A percentile compares a stretch with the other conserved stretches of the same genome.
phyloP scores from a whole-genome alignment of 2,329 filamentous ascomycete genomes.

The Lachnellula subtilissima region DNA sequence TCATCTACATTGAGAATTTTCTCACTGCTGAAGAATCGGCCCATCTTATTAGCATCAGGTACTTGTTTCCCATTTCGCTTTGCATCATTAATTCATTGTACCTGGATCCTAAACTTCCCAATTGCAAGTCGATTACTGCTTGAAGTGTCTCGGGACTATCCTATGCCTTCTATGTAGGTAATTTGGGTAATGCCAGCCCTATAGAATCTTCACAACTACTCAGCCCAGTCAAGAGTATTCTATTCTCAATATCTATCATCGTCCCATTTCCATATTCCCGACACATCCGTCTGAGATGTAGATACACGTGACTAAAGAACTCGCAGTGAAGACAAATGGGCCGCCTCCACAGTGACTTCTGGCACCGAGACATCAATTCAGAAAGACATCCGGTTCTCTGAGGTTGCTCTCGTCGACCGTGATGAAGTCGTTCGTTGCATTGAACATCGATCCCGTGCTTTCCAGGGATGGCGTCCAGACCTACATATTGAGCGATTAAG shows the following conservation, averaged over 20 bases:
- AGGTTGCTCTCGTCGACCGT: constrained; percentile 43
- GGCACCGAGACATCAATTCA: constrained; percentile 43
- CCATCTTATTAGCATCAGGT: constrained; percentile 51
- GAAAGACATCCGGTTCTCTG: constrained; percentile 46
- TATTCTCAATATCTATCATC: too few species aligned
- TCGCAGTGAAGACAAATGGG: constrained; percentile 43
- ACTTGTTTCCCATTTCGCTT: constrained; percentile 12
- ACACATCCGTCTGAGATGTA: too few species aligned
- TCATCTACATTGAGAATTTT: constrained; percentile 56
- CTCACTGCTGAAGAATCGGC: constrained; percentile 42
- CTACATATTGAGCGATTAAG: constrained; percentile 57
- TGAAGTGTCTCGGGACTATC: too few species aligned
- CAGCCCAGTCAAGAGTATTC: too few species aligned
- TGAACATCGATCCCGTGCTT: constrained; percentile 50
- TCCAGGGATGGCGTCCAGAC: constrained; percentile 56
- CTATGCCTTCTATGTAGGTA: too few species aligned
- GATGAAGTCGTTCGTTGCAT: constrained; percentile 51
- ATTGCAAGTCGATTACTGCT: too few species aligned
- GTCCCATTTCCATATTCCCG: too few species aligned
- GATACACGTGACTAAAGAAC: background rate
- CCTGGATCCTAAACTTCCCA: background rate
- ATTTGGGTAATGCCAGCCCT: too few species aligned
- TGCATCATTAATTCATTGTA: background rate
- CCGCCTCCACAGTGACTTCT: constrained; percentile 50
- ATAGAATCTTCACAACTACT: too few species aligned